A percentile compares a stretch with the other conserved stretches of the same genome.
phyloP scores from a whole-genome alignment of 371 early-diverging fungal genomes.

The Syncephalis fuscata region DNA sequence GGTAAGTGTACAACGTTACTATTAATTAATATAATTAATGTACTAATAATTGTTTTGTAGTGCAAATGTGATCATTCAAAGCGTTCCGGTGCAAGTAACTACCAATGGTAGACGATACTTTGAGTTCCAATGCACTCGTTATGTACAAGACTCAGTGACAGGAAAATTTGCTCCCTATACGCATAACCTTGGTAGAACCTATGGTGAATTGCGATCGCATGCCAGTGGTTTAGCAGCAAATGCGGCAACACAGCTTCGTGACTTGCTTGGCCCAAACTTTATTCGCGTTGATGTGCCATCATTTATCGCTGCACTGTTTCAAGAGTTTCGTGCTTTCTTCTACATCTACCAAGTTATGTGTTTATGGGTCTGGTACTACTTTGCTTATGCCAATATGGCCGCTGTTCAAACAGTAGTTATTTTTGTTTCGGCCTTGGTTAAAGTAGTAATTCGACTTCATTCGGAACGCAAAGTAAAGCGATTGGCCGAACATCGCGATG shows the following conservation, averaged over 20 bases:
- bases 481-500: conserved; percentile 39
- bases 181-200: conserved; percentile 31
- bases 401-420: conserved; percentile 53
- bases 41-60: no score
- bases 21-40: no score
- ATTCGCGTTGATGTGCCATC: conserved; percentile 41
- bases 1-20: no score
- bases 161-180: conserved; percentile 33
- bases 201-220: conserved; percentile 24
- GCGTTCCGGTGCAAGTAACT: conserved; percentile 20
- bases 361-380: conserved; percentile 57
- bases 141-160: conserved; percentile 21
- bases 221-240: conserved; percentile 25
- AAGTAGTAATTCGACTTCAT: conserved; percentile 37
- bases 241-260: conserved; percentile 35
- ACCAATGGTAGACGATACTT: conserved; percentile 32
- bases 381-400: conserved; percentile 58
- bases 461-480: conserved; percentile 45
- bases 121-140: conserved; percentile 59
- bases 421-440: conserved; percentile 44
- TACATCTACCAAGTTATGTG: conserved; percentile 60
- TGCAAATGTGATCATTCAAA: conserved; percentile 19
- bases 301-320: conserved; percentile 25
- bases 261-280: conserved; percentile 52
- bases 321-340: conserved; percentile 53